These are phyloP conservation scores for Candida dubliniensis DNA, from an alignment of 1,139 yeast species.

Conservation along the genomic window DNA sequence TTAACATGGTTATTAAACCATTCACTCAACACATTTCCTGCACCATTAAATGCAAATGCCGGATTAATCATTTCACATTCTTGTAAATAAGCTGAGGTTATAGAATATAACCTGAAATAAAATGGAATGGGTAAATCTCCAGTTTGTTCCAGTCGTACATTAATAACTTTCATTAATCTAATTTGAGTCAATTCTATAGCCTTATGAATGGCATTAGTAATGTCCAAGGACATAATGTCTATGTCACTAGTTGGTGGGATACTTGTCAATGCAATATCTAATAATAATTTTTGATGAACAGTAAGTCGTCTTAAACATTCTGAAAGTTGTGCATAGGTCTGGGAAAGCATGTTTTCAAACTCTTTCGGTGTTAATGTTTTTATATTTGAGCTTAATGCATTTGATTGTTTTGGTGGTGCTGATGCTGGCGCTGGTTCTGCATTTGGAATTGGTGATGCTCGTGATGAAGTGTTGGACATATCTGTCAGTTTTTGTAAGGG, in stretches of 20 bases:
- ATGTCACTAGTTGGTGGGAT: constrained; percentile 35
- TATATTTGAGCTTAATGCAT: constrained; percentile 48
- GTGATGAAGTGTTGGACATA: constrained; percentile 29
- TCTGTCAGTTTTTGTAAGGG: constrained; percentile 39
- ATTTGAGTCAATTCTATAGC: constrained; percentile 75
- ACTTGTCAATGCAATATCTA: constrained; percentile 69
- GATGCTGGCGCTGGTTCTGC: constrained; percentile 11
- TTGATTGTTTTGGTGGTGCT: constrained; percentile 10
- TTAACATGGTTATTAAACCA: constrained; percentile 67
- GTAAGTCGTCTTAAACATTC: constrained; percentile 74
- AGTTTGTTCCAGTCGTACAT: constrained; percentile 74
- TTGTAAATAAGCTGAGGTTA: constrained; percentile 67
- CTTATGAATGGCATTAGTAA: constrained; percentile 57
- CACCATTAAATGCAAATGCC: constrained; percentile 54
- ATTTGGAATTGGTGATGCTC: constrained; percentile 33
- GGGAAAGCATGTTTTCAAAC: constrained; percentile 68
- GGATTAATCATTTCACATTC: constrained; percentile 90
- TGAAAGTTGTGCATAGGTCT: constrained; percentile 62
- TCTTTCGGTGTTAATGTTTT: constrained; percentile 69
- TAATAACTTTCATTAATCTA: constrained; percentile 74
- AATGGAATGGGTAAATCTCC: constrained; percentile 53
- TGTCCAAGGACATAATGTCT: constrained; percentile 61
- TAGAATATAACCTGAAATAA: constrained; percentile 66
- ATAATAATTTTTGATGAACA: constrained; percentile 72
- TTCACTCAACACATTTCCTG: constrained; percentile 56